These are phyloP conservation scores for Zygosaccharomyces rouxii DNA, from an alignment of 805 yeast species.

Conservation along the genomic window DNA sequence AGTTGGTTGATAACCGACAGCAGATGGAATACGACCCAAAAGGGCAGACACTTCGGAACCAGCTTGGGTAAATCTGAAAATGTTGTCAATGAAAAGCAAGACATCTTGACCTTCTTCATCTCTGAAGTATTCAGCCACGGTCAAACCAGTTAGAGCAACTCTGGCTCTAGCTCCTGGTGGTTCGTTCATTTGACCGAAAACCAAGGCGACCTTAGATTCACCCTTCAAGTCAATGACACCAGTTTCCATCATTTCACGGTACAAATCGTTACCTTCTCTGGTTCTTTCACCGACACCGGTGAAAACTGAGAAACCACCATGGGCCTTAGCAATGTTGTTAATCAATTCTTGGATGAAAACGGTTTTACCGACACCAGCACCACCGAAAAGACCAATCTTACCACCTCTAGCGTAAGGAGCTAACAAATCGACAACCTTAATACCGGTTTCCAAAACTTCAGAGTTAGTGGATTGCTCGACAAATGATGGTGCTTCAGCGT, in stretches of 20 bases:
- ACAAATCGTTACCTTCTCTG: constrained; percentile 99
- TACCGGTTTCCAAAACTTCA: constrained; percentile 98
- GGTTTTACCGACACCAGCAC: constrained; percentile 99
- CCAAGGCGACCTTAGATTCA: constrained; percentile 98
- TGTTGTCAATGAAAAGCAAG: constrained; percentile 97
- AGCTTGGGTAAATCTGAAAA: constrained; percentile 99
- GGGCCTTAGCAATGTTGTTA: constrained; percentile 99
- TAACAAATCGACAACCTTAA: constrained; percentile 97
- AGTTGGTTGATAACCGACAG: constrained; percentile 99
- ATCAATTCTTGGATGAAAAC: constrained; percentile 99
- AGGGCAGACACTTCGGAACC: constrained; percentile 99
- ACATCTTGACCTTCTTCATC: constrained; percentile 99
- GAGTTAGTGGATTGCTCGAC: constrained; percentile 97
- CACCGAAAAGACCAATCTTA: constrained; percentile 99
- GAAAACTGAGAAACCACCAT: constrained; percentile 99
- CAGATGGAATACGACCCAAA: constrained; percentile 99
- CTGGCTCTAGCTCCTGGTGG: constrained; percentile 99
- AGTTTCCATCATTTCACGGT: constrained; percentile 99
- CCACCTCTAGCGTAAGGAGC: constrained; percentile 99
- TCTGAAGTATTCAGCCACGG: constrained; percentile 99
- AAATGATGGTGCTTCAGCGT: constrained; percentile 95
- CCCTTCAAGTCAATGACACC: constrained; percentile 99
- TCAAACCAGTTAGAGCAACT: constrained; percentile 99
- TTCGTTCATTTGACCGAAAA: constrained; percentile 99
- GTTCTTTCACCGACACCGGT: constrained; percentile 99